phyloP scores from a whole-genome alignment of 2,329 filamentous ascomycete species.

The Beauveria sp. region DNA sequence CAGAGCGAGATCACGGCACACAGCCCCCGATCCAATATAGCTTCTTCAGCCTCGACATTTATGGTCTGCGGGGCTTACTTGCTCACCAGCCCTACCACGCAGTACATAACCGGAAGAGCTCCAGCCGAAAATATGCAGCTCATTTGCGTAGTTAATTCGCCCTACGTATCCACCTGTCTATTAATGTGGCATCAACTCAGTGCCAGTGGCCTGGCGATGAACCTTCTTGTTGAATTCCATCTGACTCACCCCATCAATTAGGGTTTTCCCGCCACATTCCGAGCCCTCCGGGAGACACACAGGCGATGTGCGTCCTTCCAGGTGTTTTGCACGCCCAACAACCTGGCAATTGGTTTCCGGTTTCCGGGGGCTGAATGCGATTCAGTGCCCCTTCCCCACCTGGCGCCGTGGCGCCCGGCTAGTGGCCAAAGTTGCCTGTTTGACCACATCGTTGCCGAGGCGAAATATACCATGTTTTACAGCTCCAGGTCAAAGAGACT shows the following conservation, averaged over 20 bases:
- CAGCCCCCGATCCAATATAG: background rate
- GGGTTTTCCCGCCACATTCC: background rate
- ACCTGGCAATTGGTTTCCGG: background rate
- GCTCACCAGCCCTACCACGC: background rate
- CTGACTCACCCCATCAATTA: background rate
- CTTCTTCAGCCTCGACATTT: background rate
- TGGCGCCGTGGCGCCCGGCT: background rate
- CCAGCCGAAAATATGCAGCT: background rate
- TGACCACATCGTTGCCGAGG: background rate
- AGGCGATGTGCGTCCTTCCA: background rate
- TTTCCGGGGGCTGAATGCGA: conserved; percentile 5
- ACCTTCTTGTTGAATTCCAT: background rate
- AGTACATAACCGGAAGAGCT: background rate
- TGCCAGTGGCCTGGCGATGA: background rate
- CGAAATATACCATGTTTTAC: background rate
- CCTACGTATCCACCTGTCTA: background rate
- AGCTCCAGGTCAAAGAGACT: background rate
- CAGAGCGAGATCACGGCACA: background rate
- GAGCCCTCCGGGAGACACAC: background rate
- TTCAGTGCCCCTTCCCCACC: background rate
- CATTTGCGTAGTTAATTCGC: background rate
- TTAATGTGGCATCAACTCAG: background rate
- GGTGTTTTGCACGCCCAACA: background rate
- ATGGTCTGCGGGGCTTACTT: background rate
- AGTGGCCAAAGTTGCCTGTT: background rate